Conservation (phyloP, 306 rosid genomes). For the Inga leiocalycina region DNA sequence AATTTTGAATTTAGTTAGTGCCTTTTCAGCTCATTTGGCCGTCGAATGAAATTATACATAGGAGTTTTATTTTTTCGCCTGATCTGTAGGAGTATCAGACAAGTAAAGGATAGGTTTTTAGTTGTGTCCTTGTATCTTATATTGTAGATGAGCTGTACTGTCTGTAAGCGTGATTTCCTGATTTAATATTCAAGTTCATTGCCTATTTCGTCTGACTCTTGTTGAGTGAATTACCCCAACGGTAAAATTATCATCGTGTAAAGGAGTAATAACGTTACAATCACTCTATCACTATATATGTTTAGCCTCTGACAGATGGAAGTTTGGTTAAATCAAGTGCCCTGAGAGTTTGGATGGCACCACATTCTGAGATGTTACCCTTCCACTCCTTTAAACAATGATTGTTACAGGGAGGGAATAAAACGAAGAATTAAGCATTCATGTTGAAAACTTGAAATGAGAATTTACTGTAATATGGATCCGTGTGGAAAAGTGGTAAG, state of each 20-base stretch:
- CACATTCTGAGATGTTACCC: too few species aligned
- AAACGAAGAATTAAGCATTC: neutral
- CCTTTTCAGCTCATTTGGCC: conserved; percentile 17
- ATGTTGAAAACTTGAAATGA: neutral
- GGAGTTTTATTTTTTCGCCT: neutral
- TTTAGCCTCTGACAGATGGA: neutral
- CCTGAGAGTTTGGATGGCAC: neutral
- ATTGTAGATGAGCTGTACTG: neutral
- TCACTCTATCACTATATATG: neutral
- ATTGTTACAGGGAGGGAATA: neutral
- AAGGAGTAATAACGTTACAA: neutral
- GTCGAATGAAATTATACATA: conserved; percentile 34
- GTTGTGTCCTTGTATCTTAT: neutral
- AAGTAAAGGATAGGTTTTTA: neutral
- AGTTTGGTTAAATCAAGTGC: neutral
- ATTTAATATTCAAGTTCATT: neutral
- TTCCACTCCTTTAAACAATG: neutral
- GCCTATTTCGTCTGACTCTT: conserved; percentile 8
- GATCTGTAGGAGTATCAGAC: neutral
- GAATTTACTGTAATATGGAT: neutral
- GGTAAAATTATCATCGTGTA: neutral
- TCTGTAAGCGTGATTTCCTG: neutral
- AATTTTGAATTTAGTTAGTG: conserved; percentile 46
- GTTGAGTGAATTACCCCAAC: neutral
- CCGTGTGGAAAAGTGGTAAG: neutral